Conservation (phyloP, 176 grass and related monocot genomes). For the Juncus inflexus region DNA sequence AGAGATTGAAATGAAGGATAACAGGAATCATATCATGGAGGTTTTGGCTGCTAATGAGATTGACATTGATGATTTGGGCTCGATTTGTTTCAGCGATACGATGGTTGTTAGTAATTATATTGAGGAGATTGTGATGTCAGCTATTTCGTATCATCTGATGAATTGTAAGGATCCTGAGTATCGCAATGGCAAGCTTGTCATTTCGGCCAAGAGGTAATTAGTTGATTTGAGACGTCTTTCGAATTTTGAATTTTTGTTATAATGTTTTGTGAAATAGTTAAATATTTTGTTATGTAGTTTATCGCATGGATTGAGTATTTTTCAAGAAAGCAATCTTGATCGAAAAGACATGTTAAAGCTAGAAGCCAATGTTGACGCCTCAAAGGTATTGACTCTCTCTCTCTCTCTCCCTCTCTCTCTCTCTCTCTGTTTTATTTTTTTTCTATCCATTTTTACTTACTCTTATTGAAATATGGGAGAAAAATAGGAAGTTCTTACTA, state of each 20-base stretch:
- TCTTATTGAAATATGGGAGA: too few relatives aligned
- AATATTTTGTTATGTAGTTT: slow-evolving; percentile 41
- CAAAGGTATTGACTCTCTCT: slow-evolving; percentile 32
- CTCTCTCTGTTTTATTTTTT: not conserved
- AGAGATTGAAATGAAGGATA: slow-evolving; percentile 77
- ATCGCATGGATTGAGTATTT: slow-evolving; percentile 82
- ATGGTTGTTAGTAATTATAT: slow-evolving; percentile 82
- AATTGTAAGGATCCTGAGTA: slow-evolving; percentile 82
- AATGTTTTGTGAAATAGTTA: not conserved
- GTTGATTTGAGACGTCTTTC: not conserved
- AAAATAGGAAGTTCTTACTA: too few relatives aligned
- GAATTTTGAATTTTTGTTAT: slow-evolving; percentile 5
- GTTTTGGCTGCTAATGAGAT: slow-evolving; percentile 83
- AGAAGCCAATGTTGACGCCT: slow-evolving; percentile 50
- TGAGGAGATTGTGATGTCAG: slow-evolving; percentile 83
- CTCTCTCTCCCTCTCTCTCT: not conserved
- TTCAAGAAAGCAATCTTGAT: slow-evolving; percentile 63
- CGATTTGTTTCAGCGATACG: slow-evolving; percentile 75
- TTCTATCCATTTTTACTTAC: too few relatives aligned
- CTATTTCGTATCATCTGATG: slow-evolving; percentile 85
- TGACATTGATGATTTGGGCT: slow-evolving; percentile 88
- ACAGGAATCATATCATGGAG: slow-evolving; percentile 87
- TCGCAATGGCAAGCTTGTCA: slow-evolving; percentile 87
- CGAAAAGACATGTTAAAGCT: slow-evolving; percentile 70
- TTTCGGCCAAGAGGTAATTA: slow-evolving; percentile 73